phyloP scores from a whole-genome alignment of 148 eudicot genomes.

The Fagopyrum tataricum region DNA sequence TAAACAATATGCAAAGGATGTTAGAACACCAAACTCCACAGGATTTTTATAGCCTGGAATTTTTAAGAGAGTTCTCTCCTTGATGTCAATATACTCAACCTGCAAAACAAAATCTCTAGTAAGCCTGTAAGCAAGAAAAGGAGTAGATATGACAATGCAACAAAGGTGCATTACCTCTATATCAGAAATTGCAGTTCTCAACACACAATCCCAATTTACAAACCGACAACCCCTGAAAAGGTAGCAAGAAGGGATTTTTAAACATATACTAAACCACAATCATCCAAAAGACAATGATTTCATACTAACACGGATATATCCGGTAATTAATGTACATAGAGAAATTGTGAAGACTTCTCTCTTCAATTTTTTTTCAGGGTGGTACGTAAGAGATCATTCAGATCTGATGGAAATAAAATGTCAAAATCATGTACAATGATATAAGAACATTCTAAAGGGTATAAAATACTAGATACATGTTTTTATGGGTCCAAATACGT shows the following conservation, averaged over 20 bases:
- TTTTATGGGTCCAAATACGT: too few species aligned
- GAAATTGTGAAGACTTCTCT: not conserved
- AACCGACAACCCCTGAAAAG: conserved; percentile 58
- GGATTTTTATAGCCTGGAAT: conserved; percentile 76
- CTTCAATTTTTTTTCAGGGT: not conserved
- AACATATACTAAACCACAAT: not conserved
- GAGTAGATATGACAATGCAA: not conserved
- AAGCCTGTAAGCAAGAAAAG: conserved; percentile 4
- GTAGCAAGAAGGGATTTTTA: conserved; percentile 3
- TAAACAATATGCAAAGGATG: conserved; percentile 85
- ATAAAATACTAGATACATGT: too few species aligned
- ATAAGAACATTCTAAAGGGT: too few species aligned
- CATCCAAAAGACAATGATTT: not conserved
- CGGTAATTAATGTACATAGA: not conserved
- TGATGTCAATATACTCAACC: conserved; percentile 82
- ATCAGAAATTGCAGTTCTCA: conserved; percentile 91
- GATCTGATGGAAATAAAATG: too few species aligned
- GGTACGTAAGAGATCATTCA: too few species aligned
- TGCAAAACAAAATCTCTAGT: conserved; percentile 21
- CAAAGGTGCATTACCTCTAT: conserved; percentile 52
- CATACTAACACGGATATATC: not conserved
- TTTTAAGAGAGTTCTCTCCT: conserved; percentile 60
- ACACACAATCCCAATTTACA: conserved; percentile 94
- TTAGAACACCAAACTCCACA: conserved; percentile 84
- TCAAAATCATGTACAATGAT: too few species aligned